phyloP scores from a whole-genome alignment of 164 flowering plant genomes.

The Aristolochia californica region DNA sequence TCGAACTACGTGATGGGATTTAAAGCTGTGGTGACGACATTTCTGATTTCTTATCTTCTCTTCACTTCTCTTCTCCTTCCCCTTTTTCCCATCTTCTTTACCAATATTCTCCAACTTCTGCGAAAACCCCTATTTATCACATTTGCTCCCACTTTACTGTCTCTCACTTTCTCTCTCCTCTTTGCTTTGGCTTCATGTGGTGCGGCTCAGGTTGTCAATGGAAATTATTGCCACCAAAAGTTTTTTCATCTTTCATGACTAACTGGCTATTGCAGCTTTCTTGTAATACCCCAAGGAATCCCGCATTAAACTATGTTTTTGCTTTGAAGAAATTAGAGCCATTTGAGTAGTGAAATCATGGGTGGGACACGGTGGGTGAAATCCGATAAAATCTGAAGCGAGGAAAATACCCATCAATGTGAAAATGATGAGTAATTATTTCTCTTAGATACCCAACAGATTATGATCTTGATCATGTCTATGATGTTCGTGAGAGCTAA shows the following conservation, averaged over 20 bases:
- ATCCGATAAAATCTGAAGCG: constrained; percentile 11
- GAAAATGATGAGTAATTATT: constrained; percentile 57
- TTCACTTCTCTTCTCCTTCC: constrained; percentile 16
- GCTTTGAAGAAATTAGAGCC: constrained; percentile 5
- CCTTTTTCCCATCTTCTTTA: constrained; percentile 18
- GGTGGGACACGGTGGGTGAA: constrained; percentile 16
- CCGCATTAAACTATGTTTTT: background rate
- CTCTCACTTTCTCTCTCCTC: constrained; percentile 17
- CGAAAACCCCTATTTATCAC: constrained; percentile 4
- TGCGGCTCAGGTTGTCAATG: constrained; percentile 28
- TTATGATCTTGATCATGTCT: constrained; percentile 29
- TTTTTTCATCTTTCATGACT: constrained; percentile 16
- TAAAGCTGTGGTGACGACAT: constrained; percentile 54
- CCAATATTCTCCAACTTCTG: constrained; percentile 30
- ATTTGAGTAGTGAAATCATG: constrained; percentile 17
- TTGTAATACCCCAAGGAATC: constrained; percentile 20
- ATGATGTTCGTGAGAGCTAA: background rate
- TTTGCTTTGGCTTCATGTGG: constrained; percentile 7
- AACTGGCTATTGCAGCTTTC: constrained; percentile 23
- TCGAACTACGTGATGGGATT: constrained; percentile 61
- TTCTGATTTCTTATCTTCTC: constrained; percentile 23
- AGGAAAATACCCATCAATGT: constrained; percentile 15
- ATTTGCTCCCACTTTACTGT: constrained; percentile 9
- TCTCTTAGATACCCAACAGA: constrained; percentile 36
- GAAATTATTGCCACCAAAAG: constrained; percentile 51